Conservation (phyloP, 768 basidiomycete species). For the Nidularia pulvinata region DNA sequence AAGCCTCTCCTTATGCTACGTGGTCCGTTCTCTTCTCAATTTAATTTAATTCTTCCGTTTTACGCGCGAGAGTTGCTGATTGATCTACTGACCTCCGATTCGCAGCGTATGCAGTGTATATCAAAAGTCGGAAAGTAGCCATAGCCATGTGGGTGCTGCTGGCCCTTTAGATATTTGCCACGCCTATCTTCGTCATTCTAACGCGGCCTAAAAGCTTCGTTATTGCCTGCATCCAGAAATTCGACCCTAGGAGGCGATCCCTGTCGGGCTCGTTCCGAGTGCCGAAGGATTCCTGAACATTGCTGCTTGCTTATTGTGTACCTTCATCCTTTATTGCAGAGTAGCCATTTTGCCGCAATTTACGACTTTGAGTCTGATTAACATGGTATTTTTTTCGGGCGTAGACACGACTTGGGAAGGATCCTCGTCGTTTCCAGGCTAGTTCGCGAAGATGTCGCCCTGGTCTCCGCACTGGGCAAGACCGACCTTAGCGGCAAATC, state of each 20-base stretch:
- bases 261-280: not conserved
- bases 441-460: slow-evolving; percentile 14
- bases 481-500: slow-evolving; percentile 1
- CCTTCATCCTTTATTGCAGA: not conserved
- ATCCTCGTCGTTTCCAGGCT: slow-evolving; percentile 14
- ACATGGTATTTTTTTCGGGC: slow-evolving; percentile 7
- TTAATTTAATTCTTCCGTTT: not conserved
- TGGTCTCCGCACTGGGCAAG: slow-evolving; percentile 13
- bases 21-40: not conserved
- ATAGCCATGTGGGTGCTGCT: not conserved
- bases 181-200: not conserved
- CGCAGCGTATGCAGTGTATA: not conserved
- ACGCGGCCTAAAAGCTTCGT: not conserved
- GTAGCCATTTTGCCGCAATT: slow-evolving; percentile 11
- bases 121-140: not conserved
- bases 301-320: not conserved
- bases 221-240: not conserved
- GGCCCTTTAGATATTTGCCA: not conserved
- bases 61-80: no score
- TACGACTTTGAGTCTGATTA: slow-evolving; percentile 12
- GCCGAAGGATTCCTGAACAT: not conserved
- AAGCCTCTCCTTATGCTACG: not conserved
- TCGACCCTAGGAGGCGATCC: not conserved
- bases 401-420: slow-evolving; percentile 10
- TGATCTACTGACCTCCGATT: not conserved